A percentile compares a stretch with the other conserved stretches of the same genome.
phyloP scores from a whole-genome alignment of 768 basidiomycete species.

The Leccinum boreale region DNA sequence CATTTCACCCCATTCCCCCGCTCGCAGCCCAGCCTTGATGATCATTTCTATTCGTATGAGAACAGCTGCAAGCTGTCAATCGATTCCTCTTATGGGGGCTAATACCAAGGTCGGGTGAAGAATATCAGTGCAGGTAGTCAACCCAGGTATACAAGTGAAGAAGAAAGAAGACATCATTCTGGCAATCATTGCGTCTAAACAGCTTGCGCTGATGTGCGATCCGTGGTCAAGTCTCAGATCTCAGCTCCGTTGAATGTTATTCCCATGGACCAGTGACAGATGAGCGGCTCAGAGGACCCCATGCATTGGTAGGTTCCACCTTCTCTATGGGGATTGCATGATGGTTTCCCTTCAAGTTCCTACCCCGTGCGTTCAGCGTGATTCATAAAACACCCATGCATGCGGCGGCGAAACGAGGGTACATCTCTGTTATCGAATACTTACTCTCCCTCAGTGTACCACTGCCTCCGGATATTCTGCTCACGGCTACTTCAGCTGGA shows the following conservation, averaged over 20 bases:
- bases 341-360: background rate
- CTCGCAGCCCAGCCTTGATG: slow-evolving; percentile 91
- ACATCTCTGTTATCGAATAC: background rate
- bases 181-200: background rate
- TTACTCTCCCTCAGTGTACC: background rate
- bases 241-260: background rate
- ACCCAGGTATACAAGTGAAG: background rate
- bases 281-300: background rate
- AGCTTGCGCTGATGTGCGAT: background rate
- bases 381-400: background rate
- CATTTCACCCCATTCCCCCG: slow-evolving; percentile 45
- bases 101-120: background rate
- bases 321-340: background rate
- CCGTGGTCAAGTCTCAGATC: background rate
- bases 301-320: background rate
- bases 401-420: background rate
- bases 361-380: background rate
- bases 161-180: background rate
- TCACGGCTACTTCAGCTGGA: background rate
- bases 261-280: background rate
- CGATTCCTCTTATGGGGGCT: slow-evolving; percentile 56
- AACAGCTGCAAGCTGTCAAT: slow-evolving; percentile 97
- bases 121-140: background rate
- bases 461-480: background rate
- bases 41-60: slow-evolving; percentile 96